phyloP scores from a whole-genome alignment of 2,329 filamentous ascomycete species.

The Talaromyces sp. region DNA sequence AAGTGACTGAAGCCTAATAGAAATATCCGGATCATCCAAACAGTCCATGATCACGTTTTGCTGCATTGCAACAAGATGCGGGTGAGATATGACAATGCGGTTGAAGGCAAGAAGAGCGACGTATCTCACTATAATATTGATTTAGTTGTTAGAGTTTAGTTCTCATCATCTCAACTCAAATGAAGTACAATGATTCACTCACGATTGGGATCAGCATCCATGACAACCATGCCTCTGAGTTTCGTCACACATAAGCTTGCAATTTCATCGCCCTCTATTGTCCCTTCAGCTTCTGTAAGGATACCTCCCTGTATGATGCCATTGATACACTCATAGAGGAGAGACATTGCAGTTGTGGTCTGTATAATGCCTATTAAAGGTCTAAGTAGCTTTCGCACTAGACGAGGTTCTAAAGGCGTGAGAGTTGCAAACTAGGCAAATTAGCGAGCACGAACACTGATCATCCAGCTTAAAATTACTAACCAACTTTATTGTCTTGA shows the following conservation, averaged over 20 bases:
- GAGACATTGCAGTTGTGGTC: constrained; percentile 94
- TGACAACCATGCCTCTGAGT: constrained; percentile 85
- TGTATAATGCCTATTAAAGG: constrained; percentile 89
- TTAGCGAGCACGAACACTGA: constrained; percentile 18
- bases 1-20: constrained; percentile 86
- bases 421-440: constrained; percentile 75
- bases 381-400: constrained; percentile 85
- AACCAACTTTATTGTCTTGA: constrained; percentile 96
- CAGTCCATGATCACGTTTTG: constrained; percentile 96
- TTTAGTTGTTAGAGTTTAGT: constrained; percentile 11
- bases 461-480: constrained; percentile 25
- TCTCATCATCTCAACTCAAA: not conserved
- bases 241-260: constrained; percentile 89
- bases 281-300: constrained; percentile 72
- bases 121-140: constrained; percentile 69
- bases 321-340: constrained; percentile 97
- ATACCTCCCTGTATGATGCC: constrained; percentile 97
- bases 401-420: constrained; percentile 82
- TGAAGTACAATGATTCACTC: constrained; percentile 37
- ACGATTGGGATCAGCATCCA: constrained; percentile 91
- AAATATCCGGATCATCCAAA: constrained; percentile 92
- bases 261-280: constrained; percentile 81
- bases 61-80: constrained; percentile 81
- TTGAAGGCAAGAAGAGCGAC: constrained; percentile 93
- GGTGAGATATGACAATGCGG: constrained; percentile 84